These are phyloP conservation scores for Chalciporus piperatus DNA, from an alignment of 768 basidiomycete genomes.

Conservation along the genomic window DNA sequence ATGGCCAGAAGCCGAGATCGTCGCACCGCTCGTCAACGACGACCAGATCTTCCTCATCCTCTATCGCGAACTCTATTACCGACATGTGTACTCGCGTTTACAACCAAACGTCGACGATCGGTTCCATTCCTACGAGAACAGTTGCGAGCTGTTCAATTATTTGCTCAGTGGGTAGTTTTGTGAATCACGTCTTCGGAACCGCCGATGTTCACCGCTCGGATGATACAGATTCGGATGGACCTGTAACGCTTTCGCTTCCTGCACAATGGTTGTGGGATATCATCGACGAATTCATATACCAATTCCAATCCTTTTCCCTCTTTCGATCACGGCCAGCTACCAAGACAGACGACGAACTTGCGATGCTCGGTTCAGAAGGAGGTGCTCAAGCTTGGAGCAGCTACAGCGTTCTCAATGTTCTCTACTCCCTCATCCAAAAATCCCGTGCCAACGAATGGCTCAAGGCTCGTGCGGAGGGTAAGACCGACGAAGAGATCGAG, in stretches of 20 bases:
- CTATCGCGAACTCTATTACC: constrained; percentile 93
- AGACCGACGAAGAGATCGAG: constrained; percentile 80
- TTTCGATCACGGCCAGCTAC: constrained; percentile 83
- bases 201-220: neutral
- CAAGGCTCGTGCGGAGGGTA: constrained; percentile 74
- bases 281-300: constrained; percentile 96
- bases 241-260: constrained; percentile 89
- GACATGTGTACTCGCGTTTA: constrained; percentile 93
- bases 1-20: constrained; percentile 97
- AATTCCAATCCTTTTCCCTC: constrained; percentile 94
- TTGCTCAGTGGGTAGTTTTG: constrained; percentile 68
- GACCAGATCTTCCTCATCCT: constrained; percentile 96
- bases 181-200: neutral
- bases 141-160: constrained; percentile 98
- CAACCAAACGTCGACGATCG: constrained; percentile 96
- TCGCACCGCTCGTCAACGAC: constrained; percentile 92
- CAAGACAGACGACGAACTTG: constrained; percentile 88
- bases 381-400: constrained; percentile 91
- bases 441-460: constrained; percentile 94
- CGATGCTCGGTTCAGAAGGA: constrained; percentile 75
- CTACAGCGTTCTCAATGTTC: constrained; percentile 96
- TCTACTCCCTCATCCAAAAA: constrained; percentile 98
- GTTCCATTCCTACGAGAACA: constrained; percentile 97
- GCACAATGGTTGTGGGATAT: constrained; percentile 99
- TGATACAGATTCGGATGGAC: constrained; percentile 78